Conservation (phyloP, 257 asterid genomes). For the Scutellaria galericulata region DNA sequence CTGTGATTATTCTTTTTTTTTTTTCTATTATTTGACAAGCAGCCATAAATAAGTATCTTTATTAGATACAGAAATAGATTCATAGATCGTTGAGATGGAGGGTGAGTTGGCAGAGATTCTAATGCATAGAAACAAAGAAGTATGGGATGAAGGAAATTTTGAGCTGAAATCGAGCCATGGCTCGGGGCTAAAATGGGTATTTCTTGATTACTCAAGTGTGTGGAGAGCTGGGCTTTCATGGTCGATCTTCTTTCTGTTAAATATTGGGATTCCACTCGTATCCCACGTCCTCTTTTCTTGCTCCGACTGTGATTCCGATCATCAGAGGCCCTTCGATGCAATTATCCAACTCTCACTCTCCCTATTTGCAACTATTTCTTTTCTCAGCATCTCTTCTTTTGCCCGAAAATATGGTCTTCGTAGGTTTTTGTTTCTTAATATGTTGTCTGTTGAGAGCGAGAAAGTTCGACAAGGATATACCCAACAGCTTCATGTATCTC, state of each 20-base stretch:
- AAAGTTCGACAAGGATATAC: slow-evolving; percentile 73
- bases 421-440: slow-evolving; percentile 78
- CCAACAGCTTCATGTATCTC: slow-evolving; percentile 62
- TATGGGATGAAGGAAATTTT: slow-evolving; percentile 33
- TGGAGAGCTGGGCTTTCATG: slow-evolving; percentile 84
- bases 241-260: slow-evolving; percentile 74
- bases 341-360: slow-evolving; percentile 77
- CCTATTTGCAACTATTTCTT: slow-evolving; percentile 64
- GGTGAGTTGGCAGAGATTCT: slow-evolving; percentile 43
- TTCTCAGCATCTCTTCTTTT: slow-evolving; percentile 67
- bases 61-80: background rate
- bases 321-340: slow-evolving; percentile 65
- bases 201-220: slow-evolving; percentile 68
- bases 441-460: slow-evolving; percentile 65
- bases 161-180: slow-evolving; percentile 60
- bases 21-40: slow-evolving; percentile 14
- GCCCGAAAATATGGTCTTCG: slow-evolving; percentile 72
- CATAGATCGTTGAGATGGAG: slow-evolving; percentile 43
- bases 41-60: background rate
- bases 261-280: slow-evolving; percentile 69
- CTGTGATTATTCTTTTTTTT: background rate
- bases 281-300: slow-evolving; percentile 77
- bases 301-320: slow-evolving; percentile 60
- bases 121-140: slow-evolving; percentile 30
- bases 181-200: slow-evolving; percentile 73